Conservation (phyloP, 768 basidiomycete genomes). For the Phanerochaete carnosa region DNA sequence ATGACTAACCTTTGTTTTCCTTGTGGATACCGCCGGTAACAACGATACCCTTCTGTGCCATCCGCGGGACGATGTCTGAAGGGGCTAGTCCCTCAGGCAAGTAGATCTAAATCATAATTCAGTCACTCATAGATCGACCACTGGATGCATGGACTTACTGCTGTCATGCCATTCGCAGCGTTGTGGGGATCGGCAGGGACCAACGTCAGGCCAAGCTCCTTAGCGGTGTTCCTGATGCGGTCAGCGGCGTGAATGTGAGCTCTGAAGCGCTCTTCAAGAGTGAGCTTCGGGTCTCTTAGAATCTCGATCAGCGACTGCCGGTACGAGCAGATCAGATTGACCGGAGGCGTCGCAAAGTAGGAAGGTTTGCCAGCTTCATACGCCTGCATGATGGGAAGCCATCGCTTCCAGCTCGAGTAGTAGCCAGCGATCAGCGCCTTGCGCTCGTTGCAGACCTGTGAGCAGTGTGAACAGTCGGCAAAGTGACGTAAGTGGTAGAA, state of each 20-base stretch:
- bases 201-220: constrained; percentile 67
- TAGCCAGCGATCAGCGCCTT: constrained; percentile 68
- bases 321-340: constrained; percentile 92
- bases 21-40: constrained; percentile 88
- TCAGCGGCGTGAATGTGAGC: constrained; percentile 68
- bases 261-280: constrained; percentile 75
- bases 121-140: not conserved
- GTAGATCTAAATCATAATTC: constrained; percentile 49
- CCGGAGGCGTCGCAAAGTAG: constrained; percentile 95
- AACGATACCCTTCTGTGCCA: constrained; percentile 69
- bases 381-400: constrained; percentile 91
- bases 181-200: constrained; percentile 59
- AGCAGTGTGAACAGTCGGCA: not conserved
- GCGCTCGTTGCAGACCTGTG: constrained; percentile 58
- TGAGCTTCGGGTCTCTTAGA: constrained; percentile 47
- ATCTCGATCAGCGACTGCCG: constrained; percentile 77
- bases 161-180: constrained; percentile 95
- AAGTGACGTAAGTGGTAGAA: constrained; percentile 3
- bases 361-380: constrained; percentile 81
- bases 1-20: constrained; percentile 66
- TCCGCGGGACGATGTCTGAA: constrained; percentile 70
- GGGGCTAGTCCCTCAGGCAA: constrained; percentile 80
- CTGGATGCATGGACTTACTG: constrained; percentile 38
- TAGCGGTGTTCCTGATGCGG: constrained; percentile 65
- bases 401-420: constrained; percentile 90